Conservation (phyloP, 2,329 filamentous ascomycete species). For the Alternaria sp. region DNA sequence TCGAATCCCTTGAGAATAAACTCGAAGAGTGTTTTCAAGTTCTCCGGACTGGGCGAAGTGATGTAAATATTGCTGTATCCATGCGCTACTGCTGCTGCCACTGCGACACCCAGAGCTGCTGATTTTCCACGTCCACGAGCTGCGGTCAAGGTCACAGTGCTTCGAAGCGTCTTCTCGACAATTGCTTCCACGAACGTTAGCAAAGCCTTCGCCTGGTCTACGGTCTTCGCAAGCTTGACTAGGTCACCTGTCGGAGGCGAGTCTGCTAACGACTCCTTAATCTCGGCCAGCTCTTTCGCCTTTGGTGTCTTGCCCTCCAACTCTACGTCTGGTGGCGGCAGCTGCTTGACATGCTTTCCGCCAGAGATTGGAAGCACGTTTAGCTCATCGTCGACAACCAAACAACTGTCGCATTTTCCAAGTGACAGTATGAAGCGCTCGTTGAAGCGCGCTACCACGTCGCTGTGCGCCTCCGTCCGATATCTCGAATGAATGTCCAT, state of each 20-base stretch:
- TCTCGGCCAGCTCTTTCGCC: constrained; percentile 77
- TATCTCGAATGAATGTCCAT: constrained; percentile 99
- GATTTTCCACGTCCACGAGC: constrained; percentile 96
- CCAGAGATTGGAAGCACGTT: constrained; percentile 98
- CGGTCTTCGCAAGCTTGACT: constrained; percentile 83
- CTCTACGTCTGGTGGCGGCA: constrained; percentile 79
- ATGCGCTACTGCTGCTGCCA: constrained; percentile 92
- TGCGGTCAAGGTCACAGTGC: constrained; percentile 91
- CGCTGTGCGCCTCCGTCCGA: constrained; percentile 92
- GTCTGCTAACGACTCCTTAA: constrained; percentile 88
- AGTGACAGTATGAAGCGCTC: constrained; percentile 95
- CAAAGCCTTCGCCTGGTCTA: constrained; percentile 96
- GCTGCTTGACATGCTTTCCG: constrained; percentile 83
- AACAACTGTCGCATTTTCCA: constrained; percentile 91
- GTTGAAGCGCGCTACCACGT: constrained; percentile 96
- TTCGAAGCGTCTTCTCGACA: constrained; percentile 91
- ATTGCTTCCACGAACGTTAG: constrained; percentile 96
- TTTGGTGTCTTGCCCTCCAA: constrained; percentile 75
- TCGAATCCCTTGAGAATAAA: constrained; percentile 99
- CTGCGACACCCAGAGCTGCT: constrained; percentile 90
- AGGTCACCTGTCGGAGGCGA: constrained; percentile 86
- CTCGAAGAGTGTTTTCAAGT: constrained; percentile 97
- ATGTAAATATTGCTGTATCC: constrained; percentile 99
- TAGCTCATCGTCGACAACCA: constrained; percentile 96
- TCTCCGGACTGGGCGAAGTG: constrained; percentile 95